These are phyloP conservation scores for Acacia crassicarpa DNA, from an alignment of 306 rosid species.

Conservation along the genomic window DNA sequence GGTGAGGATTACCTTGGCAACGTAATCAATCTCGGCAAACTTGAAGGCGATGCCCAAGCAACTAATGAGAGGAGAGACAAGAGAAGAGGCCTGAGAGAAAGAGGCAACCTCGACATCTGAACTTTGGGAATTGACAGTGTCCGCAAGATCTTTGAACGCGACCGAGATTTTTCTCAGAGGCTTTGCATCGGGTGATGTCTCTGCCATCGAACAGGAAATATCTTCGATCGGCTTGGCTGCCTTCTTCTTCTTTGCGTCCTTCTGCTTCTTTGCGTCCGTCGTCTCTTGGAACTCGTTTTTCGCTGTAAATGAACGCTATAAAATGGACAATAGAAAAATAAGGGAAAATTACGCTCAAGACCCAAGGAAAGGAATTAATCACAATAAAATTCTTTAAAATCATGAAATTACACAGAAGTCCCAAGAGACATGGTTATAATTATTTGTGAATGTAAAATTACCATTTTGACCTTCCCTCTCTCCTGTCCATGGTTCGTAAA, in stretches of 20 bases:
- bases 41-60: constrained; percentile 93
- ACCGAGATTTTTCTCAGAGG: constrained; percentile 60
- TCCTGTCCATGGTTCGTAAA: too few relatives aligned
- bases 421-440: too few relatives aligned
- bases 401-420: too few relatives aligned
- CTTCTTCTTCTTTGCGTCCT: background rate
- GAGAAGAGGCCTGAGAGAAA: constrained; percentile 79
- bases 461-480: too few relatives aligned
- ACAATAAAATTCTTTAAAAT: too few relatives aligned
- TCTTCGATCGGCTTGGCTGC: background rate
- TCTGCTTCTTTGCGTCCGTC: too few relatives aligned
- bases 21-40: constrained; percentile 92
- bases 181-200: constrained; percentile 29
- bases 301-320: background rate
- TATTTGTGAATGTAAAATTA: too few relatives aligned
- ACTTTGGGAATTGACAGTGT: constrained; percentile 44
- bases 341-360: too few relatives aligned
- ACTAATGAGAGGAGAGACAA: constrained; percentile 81
- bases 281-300: background rate
- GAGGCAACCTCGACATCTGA: constrained; percentile 57
- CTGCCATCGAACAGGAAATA: constrained; percentile 50
- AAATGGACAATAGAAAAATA: too few relatives aligned
- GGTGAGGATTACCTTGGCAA: constrained; percentile 54
- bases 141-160: constrained; percentile 64
- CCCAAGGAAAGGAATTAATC: too few relatives aligned